Evolutionary conservation across 129 eudicot species (phyloP).

Genomic region (Lonicera japonica): DNA sequence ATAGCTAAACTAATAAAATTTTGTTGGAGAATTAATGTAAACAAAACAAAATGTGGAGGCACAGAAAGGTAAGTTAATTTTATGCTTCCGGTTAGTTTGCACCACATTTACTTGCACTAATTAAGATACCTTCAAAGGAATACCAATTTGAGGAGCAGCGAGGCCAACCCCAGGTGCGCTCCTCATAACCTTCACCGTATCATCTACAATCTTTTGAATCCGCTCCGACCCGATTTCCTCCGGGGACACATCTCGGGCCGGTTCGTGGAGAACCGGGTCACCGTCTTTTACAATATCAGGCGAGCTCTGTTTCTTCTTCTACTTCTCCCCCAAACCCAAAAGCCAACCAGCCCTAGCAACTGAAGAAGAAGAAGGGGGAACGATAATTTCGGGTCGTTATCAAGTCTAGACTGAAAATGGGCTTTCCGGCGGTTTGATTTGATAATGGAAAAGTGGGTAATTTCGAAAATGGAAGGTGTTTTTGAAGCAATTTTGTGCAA

Average conservation of each 20-base stretch:
- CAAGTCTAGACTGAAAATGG: conserved; percentile 12
- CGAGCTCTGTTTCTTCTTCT: conserved; percentile 36
- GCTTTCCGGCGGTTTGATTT: conserved; percentile 3
- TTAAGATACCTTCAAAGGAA: conserved; percentile 62
- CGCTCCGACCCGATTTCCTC: conserved; percentile 82
- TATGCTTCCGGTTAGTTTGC: too few relatives aligned
- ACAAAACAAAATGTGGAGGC: too few relatives aligned
- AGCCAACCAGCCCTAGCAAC: conserved; percentile 79
- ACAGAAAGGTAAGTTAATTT: too few relatives aligned
- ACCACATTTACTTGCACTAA: too few relatives aligned
- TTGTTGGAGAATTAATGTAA: too few relatives aligned
- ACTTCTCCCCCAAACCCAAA: conserved; percentile 53
- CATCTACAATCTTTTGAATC: conserved; percentile 73
- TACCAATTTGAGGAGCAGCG: conserved; percentile 97
- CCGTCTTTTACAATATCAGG: conserved; percentile 87
- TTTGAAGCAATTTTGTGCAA: conserved; percentile 17
- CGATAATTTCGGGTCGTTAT: conserved; percentile 13
- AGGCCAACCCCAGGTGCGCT: conserved; percentile 96
- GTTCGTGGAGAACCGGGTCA: conserved; percentile 97
- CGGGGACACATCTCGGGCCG: conserved; percentile 58
- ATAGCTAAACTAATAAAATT: too few relatives aligned
- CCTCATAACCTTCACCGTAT: conserved; percentile 82
- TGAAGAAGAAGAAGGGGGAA: conserved; percentile 18
- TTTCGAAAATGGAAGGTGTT: conserved; percentile 12
- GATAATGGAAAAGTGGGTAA: conserved; percentile 14